Conservation (phyloP, 129 eudicot genomes). For the Centaurea solstitialis region DNA sequence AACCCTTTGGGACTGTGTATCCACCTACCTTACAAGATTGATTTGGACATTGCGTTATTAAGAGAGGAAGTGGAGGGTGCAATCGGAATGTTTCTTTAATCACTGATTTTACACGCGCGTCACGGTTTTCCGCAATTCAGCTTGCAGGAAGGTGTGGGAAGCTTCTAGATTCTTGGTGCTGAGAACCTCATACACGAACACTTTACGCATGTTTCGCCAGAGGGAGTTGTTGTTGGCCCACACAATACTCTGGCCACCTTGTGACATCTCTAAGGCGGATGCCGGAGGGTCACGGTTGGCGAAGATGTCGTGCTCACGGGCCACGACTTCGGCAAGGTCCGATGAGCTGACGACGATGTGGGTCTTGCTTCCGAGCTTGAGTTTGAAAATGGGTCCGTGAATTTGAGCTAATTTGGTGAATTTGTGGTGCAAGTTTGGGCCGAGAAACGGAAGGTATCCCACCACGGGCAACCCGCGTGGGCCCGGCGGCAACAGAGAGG, state of each 20-base stretch:
- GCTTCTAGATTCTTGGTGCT: neutral
- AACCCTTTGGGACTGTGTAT: neutral
- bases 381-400: neutral
- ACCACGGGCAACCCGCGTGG: too few relatives aligned
- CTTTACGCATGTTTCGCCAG: slow-evolving; percentile 1
- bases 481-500: too few relatives aligned
- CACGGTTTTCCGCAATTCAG: neutral
- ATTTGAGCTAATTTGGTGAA: too few relatives aligned
- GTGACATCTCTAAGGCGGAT: too few relatives aligned
- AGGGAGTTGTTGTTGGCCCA: neutral
- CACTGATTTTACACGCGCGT: neutral
- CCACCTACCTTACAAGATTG: neutral
- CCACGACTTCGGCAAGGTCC: neutral
- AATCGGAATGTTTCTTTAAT: neutral
- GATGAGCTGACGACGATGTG: neutral
- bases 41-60: neutral
- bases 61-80: neutral
- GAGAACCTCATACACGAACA: neutral
- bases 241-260: neutral
- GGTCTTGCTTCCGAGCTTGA: neutral
- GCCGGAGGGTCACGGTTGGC: slow-evolving; percentile 9
- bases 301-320: neutral
- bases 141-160: neutral
- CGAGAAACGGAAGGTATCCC: too few relatives aligned
- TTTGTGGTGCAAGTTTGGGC: too few relatives aligned